Percentiles rank a stretch among this genome's conserved stretches.
These are phyloP conservation scores for Cajanus cajan DNA, from an alignment of 306 rosid species.

Conservation along the genomic window DNA sequence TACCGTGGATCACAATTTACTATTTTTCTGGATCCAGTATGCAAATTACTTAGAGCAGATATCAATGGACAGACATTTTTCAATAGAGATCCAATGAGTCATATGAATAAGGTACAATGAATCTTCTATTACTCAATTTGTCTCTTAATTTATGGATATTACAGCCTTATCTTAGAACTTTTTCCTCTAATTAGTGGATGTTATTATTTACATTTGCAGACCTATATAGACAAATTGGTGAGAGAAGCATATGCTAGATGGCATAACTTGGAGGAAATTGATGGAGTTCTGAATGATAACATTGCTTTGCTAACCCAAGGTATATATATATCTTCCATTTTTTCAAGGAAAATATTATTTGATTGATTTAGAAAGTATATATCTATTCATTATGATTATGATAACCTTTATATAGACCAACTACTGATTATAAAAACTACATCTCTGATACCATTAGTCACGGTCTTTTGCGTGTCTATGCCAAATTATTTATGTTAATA, in stretches of 20 bases:
- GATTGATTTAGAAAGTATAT: too few relatives aligned
- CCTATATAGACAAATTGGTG: slow-evolving; percentile 46
- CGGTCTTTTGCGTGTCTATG: neutral
- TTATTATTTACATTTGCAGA: slow-evolving; percentile 34
- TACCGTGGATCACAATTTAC: slow-evolving; percentile 29
- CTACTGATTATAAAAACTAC: too few relatives aligned
- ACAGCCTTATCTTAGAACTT: neutral
- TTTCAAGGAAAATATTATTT: too few relatives aligned
- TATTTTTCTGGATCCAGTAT: slow-evolving; percentile 51
- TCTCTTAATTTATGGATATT: neutral
- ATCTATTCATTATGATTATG: too few relatives aligned
- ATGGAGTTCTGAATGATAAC: slow-evolving; percentile 41
- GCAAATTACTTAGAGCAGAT: slow-evolving; percentile 58
- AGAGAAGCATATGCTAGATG: slow-evolving; percentile 55
- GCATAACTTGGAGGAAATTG: slow-evolving; percentile 53
- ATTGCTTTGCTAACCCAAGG: slow-evolving; percentile 59
- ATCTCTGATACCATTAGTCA: too few relatives aligned
- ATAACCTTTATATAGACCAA: too few relatives aligned
- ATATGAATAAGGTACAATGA: slow-evolving; percentile 40
- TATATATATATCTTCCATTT: slow-evolving; percentile 7
- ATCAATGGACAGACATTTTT: slow-evolving; percentile 44
- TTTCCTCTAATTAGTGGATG: neutral
- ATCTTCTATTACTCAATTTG: neutral
- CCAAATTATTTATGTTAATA: neutral
- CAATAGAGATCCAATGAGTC: slow-evolving; percentile 23